Evolutionary conservation across 805 yeast genomes (phyloP).

Genomic region (Candida pseudoglaebosa): DNA sequence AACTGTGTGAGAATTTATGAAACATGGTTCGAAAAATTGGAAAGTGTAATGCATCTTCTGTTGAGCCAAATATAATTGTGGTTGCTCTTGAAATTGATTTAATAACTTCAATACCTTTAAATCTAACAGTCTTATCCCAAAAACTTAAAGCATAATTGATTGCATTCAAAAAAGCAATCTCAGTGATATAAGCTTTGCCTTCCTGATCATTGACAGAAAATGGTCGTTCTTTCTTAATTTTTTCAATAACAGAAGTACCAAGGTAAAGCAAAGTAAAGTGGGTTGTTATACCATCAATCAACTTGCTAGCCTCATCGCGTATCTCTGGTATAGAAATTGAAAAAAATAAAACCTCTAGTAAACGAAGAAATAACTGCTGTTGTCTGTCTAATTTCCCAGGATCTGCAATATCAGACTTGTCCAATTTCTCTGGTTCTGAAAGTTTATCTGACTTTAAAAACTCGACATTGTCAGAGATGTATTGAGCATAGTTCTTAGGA

Average conservation of each 20-base stretch:
- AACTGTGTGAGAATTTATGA: conserved; percentile 81
- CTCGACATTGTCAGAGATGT: conserved; percentile 49
- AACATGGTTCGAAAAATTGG: conserved; percentile 75
- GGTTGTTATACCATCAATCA: conserved; percentile 65
- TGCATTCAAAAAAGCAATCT: conserved; percentile 68
- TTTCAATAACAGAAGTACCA: conserved; percentile 67
- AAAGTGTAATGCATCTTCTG: conserved; percentile 62
- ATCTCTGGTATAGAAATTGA: conserved; percentile 74
- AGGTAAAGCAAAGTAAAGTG: conserved; percentile 79
- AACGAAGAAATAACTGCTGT: conserved; percentile 58
- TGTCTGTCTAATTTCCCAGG: conserved; percentile 50
- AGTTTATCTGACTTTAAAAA: conserved; percentile 38
- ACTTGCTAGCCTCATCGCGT: conserved; percentile 57
- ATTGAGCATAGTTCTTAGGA: conserved; percentile 39
- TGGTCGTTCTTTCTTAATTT: conserved; percentile 60
- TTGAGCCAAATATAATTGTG: conserved; percentile 59
- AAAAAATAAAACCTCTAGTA: conserved; percentile 69
- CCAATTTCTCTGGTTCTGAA: conserved; percentile 27
- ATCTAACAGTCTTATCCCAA: conserved; percentile 64
- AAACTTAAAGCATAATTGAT: conserved; percentile 78
- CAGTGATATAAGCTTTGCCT: conserved; percentile 67
- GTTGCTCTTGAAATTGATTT: conserved; percentile 60
- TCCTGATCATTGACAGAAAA: conserved; percentile 78
- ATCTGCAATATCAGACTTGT: conserved; percentile 45
- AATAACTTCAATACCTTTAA: conserved; percentile 66